Base-by-base conservation (phyloP, 352 stramenopile species). In the Phytophthora fragariaefolia region DNA sequence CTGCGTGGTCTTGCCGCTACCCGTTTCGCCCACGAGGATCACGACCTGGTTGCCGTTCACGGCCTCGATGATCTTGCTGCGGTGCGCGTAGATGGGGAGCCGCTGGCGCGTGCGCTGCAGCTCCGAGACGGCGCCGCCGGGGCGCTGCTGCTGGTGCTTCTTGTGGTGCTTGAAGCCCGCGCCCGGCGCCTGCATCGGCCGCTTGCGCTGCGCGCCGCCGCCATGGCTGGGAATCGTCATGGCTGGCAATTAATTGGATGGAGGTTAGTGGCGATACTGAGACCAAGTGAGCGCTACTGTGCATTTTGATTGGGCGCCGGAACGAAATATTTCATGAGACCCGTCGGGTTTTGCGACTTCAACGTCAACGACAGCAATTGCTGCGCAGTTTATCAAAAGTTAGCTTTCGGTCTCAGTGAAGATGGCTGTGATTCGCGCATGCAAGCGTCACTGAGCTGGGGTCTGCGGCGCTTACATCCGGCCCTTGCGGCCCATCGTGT, bases 1-100 rank as follows among this genome's bases (percentile, higher is more conserved):
- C 71, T 97, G 90, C 43, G 91, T 97, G 58, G 91, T 97, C 75
- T 97, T 97, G 58, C 91, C 91, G 43, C 86, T 96, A 22, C 92
- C 92, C 0, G 92, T 97, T 73, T 97, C 89, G 30, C 92, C 92
- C 20, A 96, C 83, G 51, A 97, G 79, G 53, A 97, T 95, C 58
- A 95, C 69, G 7, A 96, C 86, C 70, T 87, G 87, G 69, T 92
- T 74, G 62, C 55, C 66, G 50, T 79, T 70, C 2, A 96, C 57
- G 3, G 79, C 76, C 24, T 78, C 69, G n/a, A 96, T 67, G 55
- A 96, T 91, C 55, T 78, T 77, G 32, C 60, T 78, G 52, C 87
- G 87, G 63, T 93, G 83, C 9, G 71, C 74, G 65, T 82, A 94
- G 40, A 96, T 93, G 17, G 88, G 88, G 18, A 96, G 80, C 27